Evolutionary conservation across 352 stramenopile genomes (phyloP), one percentile per base, ranked within the genome.

Genomic region (Pythium myriotylum): DNA sequence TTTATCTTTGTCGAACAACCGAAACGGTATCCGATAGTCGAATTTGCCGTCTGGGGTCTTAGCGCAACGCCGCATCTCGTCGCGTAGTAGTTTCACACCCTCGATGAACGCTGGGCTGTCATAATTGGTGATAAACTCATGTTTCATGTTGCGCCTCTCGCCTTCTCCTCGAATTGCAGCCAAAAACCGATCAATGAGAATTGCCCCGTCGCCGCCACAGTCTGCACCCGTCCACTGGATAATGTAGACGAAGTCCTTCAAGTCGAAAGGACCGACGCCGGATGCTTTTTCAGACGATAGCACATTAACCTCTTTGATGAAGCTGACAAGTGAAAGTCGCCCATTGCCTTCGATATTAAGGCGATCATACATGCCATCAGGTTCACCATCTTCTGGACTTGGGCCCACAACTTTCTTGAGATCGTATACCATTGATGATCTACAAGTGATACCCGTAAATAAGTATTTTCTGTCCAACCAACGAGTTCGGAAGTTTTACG

Each of bases 141-240:
- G 86, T 53, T 91, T 91, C 84, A 92, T 94, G 60, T 91, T 94
- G 56, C 82, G 69, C 8, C 84, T 80, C 29, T 94, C 82, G 35
- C 72, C 68, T 14, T 81, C 89, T 50, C 90, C 83, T 35, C 82
- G 82, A 26, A 92, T 70, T 4, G 70, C 73, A 13, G 81, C 75
- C 17, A 92, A 49, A 47, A 94, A 94, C 17, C 84, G 77, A 63
- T 94, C 84, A 45, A 94, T 85, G 7, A 94, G 54, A 1, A 94
- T 70, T 0, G 72, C 67, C 16, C 82, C 82, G 55, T 83, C 76
- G 0, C 82, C 84, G 29, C 82, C 79, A 54, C 82, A 94, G 65
- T 88, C 81, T n/a, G 84, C 72, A 0, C 84, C 84, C 3, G 81
- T 85, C 71, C 79, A 91, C 46, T 89, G 81, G 2, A 94, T 75